Percentiles rank a stretch among this genome's conserved stretches.
Evolutionary conservation across 305 asterid genomes (phyloP).

Genomic region (Plantago lanceolata): DNA sequence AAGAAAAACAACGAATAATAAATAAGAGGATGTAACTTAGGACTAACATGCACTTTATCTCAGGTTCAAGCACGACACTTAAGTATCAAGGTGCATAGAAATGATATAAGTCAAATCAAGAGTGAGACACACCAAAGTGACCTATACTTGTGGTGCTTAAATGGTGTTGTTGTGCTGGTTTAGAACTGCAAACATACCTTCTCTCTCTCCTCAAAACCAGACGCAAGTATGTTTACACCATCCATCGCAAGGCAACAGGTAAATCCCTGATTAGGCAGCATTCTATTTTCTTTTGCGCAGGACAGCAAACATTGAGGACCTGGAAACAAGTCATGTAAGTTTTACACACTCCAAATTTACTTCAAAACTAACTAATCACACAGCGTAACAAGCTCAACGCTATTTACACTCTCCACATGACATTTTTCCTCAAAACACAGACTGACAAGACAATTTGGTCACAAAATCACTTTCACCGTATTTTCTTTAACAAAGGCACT

Average conservation of each 20-base stretch:
- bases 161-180: conserved; percentile 1
- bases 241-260: conserved; percentile 99
- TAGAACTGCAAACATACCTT: conserved; percentile 43
- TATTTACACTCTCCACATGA: neutral
- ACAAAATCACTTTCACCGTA: neutral
- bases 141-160: too few species aligned
- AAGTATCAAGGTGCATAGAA: too few species aligned
- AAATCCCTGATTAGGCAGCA: conserved; percentile 71
- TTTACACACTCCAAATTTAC: neutral
- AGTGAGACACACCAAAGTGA: too few species aligned
- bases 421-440: neutral
- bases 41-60: too few species aligned
- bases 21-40: too few species aligned
- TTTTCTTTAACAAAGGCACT: too few species aligned
- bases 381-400: conserved; percentile 16
- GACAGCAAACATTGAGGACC: conserved; percentile 93
- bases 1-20: too few species aligned
- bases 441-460: too few species aligned
- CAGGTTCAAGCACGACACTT: too few species aligned
- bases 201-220: conserved; percentile 84
- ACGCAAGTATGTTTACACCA: conserved; percentile 75
- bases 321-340: conserved; percentile 28
- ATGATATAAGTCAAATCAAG: too few species aligned
- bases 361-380: neutral
- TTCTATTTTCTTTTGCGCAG: conserved; percentile 84